A percentile compares a stretch with the other conserved stretches of the same genome.
These are phyloP conservation scores for Puccinia triticina DNA, from an alignment of 1,284 basidiomycete species.

Conservation along the genomic window DNA sequence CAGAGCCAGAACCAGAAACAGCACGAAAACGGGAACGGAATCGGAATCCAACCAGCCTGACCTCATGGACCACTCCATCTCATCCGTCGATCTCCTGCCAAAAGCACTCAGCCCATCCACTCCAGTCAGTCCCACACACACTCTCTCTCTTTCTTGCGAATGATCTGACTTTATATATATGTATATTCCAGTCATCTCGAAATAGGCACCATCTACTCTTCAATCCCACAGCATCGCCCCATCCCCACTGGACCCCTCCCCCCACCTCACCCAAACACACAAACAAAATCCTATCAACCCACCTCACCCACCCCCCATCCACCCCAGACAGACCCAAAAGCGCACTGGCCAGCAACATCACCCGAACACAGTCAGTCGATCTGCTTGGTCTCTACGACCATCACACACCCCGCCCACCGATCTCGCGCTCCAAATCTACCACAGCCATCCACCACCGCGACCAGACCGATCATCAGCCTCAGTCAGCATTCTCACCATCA, in stretches of 20 bases:
- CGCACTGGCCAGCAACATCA: neutral
- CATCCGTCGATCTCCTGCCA: conserved; percentile 1
- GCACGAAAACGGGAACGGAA: no score
- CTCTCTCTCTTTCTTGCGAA: neutral
- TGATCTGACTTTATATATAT: neutral
- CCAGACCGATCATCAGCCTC: neutral
- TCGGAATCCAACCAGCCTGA: neutral
- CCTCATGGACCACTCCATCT: conserved; percentile 27
- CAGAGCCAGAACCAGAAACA: neutral
- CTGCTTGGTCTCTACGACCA: conserved; percentile 6
- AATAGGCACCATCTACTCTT: neutral
- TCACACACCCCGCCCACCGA: conserved; percentile 12
- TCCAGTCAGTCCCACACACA: conserved; percentile 3
- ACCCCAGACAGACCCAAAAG: neutral
- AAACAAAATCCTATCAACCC: neutral
- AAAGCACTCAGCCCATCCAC: conserved; percentile 23
- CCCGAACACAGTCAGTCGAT: conserved; percentile 28
- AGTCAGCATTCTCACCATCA: neutral
- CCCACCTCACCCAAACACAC: neutral
- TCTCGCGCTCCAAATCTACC: conserved; percentile 24
- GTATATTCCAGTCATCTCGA: conserved; percentile 8
- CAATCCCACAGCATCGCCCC: neutral
- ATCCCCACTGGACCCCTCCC: conserved; percentile 1
- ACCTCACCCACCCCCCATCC: neutral
- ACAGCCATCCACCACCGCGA: neutral